Percentiles rank a stretch among this genome's conserved stretches.
These are phyloP conservation scores for Phlegmacium glaucopus DNA, from an alignment of 768 basidiomycete genomes.

Conservation along the genomic window DNA sequence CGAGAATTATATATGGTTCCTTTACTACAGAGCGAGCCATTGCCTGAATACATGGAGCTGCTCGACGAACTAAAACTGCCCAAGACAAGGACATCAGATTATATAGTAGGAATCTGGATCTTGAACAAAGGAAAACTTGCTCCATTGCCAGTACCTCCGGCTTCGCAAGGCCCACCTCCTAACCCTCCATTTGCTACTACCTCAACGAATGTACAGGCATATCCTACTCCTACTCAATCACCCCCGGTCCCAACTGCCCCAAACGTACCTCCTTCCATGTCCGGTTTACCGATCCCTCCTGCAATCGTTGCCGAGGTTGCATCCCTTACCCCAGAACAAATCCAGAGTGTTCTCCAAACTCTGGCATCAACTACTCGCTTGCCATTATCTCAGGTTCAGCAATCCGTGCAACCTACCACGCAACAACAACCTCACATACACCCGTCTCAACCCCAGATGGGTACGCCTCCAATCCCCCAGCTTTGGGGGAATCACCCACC, in stretches of 20 bases:
- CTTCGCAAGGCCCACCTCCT: no score
- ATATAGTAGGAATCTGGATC: constrained; percentile 83
- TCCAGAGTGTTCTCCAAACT: constrained; percentile 62
- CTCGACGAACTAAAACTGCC: constrained; percentile 74
- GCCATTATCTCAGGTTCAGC: constrained; percentile 21
- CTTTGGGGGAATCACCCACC: constrained; percentile 17
- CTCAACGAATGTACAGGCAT: constrained; percentile 13
- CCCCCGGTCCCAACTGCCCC: constrained; percentile 12
- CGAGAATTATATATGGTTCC: constrained; percentile 88
- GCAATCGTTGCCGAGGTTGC: constrained; percentile 71
- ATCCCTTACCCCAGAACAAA: constrained; percentile 71
- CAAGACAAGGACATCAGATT: constrained; percentile 55
- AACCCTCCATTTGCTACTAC: constrained; percentile 15
- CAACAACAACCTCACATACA: constrained; percentile 19
- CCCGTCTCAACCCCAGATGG: constrained; percentile 18
- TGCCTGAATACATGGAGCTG: constrained; percentile 86
- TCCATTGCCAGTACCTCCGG: constrained; percentile 29
- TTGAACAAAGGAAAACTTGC: constrained; percentile 75
- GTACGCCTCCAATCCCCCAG: constrained; percentile 21
- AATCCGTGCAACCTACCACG: constrained; percentile 20
- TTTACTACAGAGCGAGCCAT: constrained; percentile 54
- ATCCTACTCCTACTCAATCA: constrained; percentile 13
- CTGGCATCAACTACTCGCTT: constrained; percentile 37
- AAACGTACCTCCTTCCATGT: constrained; percentile 11
- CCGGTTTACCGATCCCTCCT: constrained; percentile 35